phyloP scores from a whole-genome alignment of 2,329 filamentous ascomycete genomes.

The Herpomyces periplanetae region DNA sequence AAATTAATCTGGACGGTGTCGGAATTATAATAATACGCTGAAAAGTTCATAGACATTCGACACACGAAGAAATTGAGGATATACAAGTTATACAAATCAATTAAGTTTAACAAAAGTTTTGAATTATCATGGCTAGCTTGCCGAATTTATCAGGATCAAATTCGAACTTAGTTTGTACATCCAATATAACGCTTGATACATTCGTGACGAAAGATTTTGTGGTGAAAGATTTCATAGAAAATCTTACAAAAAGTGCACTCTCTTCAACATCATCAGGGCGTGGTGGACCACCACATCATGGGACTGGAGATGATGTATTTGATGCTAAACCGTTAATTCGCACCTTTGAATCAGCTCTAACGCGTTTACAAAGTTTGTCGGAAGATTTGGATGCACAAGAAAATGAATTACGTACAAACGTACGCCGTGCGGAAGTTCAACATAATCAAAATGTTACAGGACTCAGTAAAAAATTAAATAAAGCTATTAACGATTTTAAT shows the following conservation, averaged over 20 bases:
- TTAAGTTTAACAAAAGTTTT: too few species aligned
- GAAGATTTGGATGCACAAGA: constrained; percentile 64
- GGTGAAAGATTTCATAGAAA: constrained; percentile 85
- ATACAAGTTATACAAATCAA: too few species aligned
- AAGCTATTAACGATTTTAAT: constrained; percentile 70
- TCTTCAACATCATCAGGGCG: constrained; percentile 9
- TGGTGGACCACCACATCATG: constrained; percentile 2
- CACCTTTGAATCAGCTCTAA: constrained; percentile 36
- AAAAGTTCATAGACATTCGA: too few species aligned
- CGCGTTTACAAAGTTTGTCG: constrained; percentile 14
- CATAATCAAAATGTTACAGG: constrained; percentile 69
- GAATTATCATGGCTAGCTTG: too few species aligned
- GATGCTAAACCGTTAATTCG: constrained; percentile 89
- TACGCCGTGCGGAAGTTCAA: constrained; percentile 58
- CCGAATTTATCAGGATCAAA: too few species aligned
- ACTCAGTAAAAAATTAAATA: constrained; percentile 51
- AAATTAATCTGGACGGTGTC: too few species aligned
- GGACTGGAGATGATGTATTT: constrained; percentile 20
- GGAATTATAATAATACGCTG: too few species aligned
- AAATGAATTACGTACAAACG: constrained; percentile 57
- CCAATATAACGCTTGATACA: too few species aligned
- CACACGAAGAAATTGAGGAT: too few species aligned
- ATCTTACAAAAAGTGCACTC: constrained; percentile 45
- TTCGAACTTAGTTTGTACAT: too few species aligned
- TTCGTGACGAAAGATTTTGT: constrained; percentile 52